Evolutionary conservation across 108 stramenopile genomes (phyloP).

Genomic region (Conticribra guillardii): DNA sequence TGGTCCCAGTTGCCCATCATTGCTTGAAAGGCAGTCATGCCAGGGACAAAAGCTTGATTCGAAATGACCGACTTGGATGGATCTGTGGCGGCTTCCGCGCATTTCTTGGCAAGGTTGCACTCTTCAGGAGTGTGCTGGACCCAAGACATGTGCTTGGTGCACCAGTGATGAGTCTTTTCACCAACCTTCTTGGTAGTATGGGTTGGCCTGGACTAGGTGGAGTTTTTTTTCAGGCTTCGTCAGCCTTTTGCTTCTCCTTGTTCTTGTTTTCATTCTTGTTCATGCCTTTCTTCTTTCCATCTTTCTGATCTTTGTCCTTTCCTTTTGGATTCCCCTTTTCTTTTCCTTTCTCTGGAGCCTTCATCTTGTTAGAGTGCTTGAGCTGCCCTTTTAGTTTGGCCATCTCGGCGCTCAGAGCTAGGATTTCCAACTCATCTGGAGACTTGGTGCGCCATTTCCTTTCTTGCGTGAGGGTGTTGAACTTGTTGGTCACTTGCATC

Average conservation of each 20-base stretch:
- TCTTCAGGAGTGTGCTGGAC: neutral
- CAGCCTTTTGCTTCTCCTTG: neutral
- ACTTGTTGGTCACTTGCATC: neutral
- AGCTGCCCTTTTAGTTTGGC: neutral
- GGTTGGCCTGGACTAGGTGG: constrained; percentile 5
- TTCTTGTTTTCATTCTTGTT: neutral
- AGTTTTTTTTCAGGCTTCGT: constrained; percentile 25
- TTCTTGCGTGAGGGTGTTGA: neutral
- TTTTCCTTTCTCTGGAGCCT: neutral
- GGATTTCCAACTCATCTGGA: neutral
- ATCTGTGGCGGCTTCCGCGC: neutral
- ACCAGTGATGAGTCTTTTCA: constrained; percentile 13
- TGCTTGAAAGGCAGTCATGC: neutral
- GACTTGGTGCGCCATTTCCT: neutral
- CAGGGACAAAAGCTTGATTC: too few relatives aligned
- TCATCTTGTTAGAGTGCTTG: neutral
- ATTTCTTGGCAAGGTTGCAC: neutral
- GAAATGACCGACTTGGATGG: neutral
- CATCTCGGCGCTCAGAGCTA: neutral
- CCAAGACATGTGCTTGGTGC: constrained; percentile 23
- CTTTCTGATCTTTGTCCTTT: neutral
- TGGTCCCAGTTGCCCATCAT: too few relatives aligned
- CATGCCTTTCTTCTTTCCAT: neutral
- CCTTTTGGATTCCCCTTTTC: neutral
- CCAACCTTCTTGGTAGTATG: constrained; percentile 5